These are phyloP conservation scores for Tylopilus orsonianus DNA, from an alignment of 1,284 basidiomycete genomes.

Conservation along the genomic window DNA sequence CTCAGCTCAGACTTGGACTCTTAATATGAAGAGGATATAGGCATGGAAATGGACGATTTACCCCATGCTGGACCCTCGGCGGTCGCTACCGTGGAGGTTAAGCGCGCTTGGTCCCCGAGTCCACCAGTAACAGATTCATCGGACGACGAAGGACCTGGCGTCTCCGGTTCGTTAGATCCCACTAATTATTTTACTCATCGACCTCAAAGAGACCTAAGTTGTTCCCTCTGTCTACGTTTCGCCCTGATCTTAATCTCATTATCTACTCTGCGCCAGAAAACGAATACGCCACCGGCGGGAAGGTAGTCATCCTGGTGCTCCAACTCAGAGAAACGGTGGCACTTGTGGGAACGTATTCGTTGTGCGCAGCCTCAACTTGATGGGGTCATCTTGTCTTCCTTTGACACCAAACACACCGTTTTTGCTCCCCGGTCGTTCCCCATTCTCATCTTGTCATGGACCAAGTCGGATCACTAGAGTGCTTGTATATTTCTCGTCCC, in stretches of 20 bases:
- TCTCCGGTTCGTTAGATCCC: conserved; percentile 1
- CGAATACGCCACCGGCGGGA: conserved; percentile 1
- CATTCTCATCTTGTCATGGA: conserved; percentile 51
- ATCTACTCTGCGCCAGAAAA: conserved; percentile 15
- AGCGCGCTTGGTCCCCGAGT: conserved; percentile 56
- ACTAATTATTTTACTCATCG: not conserved
- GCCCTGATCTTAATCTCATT: conserved; percentile 13
- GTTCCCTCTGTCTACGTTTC: conserved; percentile 21
- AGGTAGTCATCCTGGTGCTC: conserved; percentile 43
- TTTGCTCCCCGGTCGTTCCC: conserved; percentile 71
- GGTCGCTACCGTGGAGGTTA: conserved; percentile 14
- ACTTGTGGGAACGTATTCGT: conserved; percentile 56
- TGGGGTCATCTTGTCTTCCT: conserved; percentile 49
- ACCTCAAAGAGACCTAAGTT: conserved; percentile 3
- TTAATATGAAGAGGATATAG: conserved; percentile 31
- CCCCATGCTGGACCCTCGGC: conserved; percentile 7
- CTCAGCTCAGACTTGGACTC: no score
- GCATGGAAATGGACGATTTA: conserved; percentile 14
- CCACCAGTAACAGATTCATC: conserved; percentile 49
- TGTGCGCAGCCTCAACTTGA: conserved; percentile 52
- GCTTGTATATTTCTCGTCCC: conserved; percentile 19
- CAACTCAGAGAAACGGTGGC: conserved; percentile 47
- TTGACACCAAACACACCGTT: conserved; percentile 43
- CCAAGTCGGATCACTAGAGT: conserved; percentile 23
- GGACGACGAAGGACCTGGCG: conserved; percentile 40